Base-by-base conservation (phyloP, 768 basidiomycete species). In the Leucocoprinus leucothites region DNA sequence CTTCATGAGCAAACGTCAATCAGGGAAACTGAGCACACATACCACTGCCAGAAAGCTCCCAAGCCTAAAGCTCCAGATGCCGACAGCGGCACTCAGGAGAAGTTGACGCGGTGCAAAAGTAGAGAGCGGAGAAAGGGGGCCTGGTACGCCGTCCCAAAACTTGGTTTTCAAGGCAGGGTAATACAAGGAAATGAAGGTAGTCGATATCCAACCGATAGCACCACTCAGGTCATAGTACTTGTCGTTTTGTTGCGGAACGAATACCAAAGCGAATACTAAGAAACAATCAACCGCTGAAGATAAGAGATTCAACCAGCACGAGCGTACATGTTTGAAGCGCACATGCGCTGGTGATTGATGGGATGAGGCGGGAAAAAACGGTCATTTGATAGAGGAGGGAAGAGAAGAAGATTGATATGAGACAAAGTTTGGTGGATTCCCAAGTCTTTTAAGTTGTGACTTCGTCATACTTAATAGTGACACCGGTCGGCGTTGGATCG, bases 191-290 rank as follows among this genome's bases (percentile, higher is more conserved):
- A 84, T 58, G 45, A 79, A 70, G 4, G 82, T 80, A 1, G 84
- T 79, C 1, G 84, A 76, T 13, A 89, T 65, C 72, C 86, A 91
- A 2, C 88, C 88, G 2, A 81, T 44, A 0, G 84, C 75, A 18
- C 88, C 89, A 24, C 80, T 74, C 1, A 89, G 67, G 64, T 91
- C 87, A 59, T 82, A 91, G 63, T 74, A 87, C 59, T 70, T 83
- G 46, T 89, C 87, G 48, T 80, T 80, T 38, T 82, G 74, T 56
- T 76, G 78, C 1, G 87, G 89, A 3, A 89, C 82, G 56, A 85
- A 86, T 18, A 86, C 68, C 3, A 76, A 52, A 0, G 85, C 88
- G 48, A 81, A 77, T 4, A 75, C 81, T 82, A 53, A 4, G 14
- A 34, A 21, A 45, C 16, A 40, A 53, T 52, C 56, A 53, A 31